Conservation (phyloP, 106 monocot genomes). For the Allium sativum region DNA sequence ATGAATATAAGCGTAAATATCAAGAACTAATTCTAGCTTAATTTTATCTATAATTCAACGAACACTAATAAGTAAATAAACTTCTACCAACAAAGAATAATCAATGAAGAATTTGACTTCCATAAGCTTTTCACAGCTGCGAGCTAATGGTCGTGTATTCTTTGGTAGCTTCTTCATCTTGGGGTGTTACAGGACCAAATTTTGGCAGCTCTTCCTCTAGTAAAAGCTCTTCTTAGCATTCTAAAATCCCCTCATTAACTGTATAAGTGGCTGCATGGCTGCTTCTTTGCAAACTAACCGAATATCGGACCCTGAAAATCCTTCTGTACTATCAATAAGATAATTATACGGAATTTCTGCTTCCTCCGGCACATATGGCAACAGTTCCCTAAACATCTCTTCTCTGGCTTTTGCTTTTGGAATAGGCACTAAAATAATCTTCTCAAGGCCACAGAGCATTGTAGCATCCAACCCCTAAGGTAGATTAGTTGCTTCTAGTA, state of each 20-base stretch:
- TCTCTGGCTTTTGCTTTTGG: constrained; percentile 83
- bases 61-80: too few species aligned
- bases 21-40: too few species aligned
- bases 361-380: constrained; percentile 41
- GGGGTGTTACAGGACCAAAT: constrained; percentile 52
- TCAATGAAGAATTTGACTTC: constrained; percentile 75
- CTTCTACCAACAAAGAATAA: too few species aligned
- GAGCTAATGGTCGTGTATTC: constrained; percentile 93
- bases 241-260: constrained; percentile 66
- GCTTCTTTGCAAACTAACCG: constrained; percentile 96
- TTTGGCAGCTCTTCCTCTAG: constrained; percentile 82
- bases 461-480: too few species aligned
- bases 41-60: too few species aligned
- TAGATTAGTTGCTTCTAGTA: too few species aligned
- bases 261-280: constrained; percentile 92
- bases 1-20: too few species aligned
- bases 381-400: constrained; percentile 83
- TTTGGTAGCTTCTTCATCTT: constrained; percentile 61
- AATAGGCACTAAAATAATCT: constrained; percentile 95
- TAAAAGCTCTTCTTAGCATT: constrained; percentile 29
- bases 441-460: too few species aligned
- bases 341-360: constrained; percentile 39
- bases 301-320: constrained; percentile 96
- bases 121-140: constrained; percentile 94
- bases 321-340: constrained; percentile 78